Evolutionary conservation across 495 filamentous ascomycete species (phyloP), one percentile per base, ranked within the genome.

Genomic region (Penicillium nucicola): DNA sequence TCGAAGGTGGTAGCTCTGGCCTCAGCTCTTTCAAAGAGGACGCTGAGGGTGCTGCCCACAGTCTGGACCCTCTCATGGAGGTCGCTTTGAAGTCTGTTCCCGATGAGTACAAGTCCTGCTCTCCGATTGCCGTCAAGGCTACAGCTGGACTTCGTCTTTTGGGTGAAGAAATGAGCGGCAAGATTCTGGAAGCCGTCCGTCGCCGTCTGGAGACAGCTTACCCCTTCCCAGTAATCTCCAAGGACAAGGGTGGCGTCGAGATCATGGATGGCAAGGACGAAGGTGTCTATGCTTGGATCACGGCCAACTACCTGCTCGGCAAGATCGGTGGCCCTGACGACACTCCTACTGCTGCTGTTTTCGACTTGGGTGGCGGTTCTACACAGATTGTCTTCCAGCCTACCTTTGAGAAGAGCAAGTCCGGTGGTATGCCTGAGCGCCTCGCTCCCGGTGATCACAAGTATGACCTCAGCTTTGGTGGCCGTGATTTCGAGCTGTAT

Each of bases 271-370:
- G 93, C 57, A 87, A 85, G 13, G 86, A 96, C 55, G 93, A 98
- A 70, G 86, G 95, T 67, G 93, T 98, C n/a, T 98, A 95, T 59
- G 95, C 93, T 45, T 98, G 93, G 93, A 95, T 98, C 68, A 98
- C 93, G 3, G 91, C 89, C 50, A 98, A 98, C 73, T 98, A 97
- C 72, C 84, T 98, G 34, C 84, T 97, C 15, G 92, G 92, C 45
- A 98, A 97, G 76, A 97, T 97, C 62, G 95, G 93, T 57, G 88
- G 87, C 18, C 87, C 90, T 5, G 91, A 96, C 57, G 82, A 95
- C 58, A 89, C 81, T 46, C 86, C 88, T 12, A 97, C 93, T 2
- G 93, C 92, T 35, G 93, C 93, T 23, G 80, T 97, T 48, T 96
- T 98, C 58, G 93, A 98, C 68, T 83, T 98, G 46, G 93, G 92